These are phyloP conservation scores for Schwanniomyces vanrijiae DNA, from an alignment of 805 yeast species.

Conservation along the genomic window DNA sequence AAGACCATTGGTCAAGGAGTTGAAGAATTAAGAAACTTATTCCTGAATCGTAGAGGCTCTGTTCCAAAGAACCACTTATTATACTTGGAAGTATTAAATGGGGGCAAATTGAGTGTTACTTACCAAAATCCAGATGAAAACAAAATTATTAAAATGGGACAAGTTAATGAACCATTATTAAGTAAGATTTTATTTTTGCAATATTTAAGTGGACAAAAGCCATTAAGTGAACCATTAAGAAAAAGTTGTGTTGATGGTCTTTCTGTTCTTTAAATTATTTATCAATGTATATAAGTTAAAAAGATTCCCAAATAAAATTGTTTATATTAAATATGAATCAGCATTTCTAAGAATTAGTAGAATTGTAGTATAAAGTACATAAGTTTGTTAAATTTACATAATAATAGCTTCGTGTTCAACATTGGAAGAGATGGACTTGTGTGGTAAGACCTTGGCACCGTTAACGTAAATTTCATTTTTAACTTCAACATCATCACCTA, in stretches of 20 bases:
- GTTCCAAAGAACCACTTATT: slow-evolving; percentile 75
- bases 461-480: slow-evolving; percentile 98
- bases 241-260: slow-evolving; percentile 41
- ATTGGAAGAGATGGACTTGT: slow-evolving; percentile 92
- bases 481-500: slow-evolving; percentile 98
- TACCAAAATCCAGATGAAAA: slow-evolving; percentile 28
- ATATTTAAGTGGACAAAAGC: slow-evolving; percentile 69
- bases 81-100: slow-evolving; percentile 50
- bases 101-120: slow-evolving; percentile 25
- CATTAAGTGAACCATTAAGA: slow-evolving; percentile 59
- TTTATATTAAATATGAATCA: slow-evolving; percentile 1
- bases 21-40: slow-evolving; percentile 61
- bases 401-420: slow-evolving; percentile 98
- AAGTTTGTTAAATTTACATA: slow-evolving; percentile 57
- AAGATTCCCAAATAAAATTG: background rate
- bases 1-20: slow-evolving; percentile 56
- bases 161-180: slow-evolving; percentile 59
- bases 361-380: background rate
- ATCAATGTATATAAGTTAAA: background rate
- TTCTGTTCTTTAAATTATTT: slow-evolving; percentile 3
- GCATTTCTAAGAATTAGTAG: slow-evolving; percentile 2
- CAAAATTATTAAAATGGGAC: slow-evolving; percentile 47
- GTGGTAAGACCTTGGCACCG: slow-evolving; percentile 99
- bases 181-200: slow-evolving; percentile 70
- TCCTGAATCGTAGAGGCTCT: slow-evolving; percentile 60